A percentile compares a stretch with the other conserved stretches of the same genome.
phyloP scores from a whole-genome alignment of 192 early-diverging fungal species.

The Gamsiella multidivaricata region DNA sequence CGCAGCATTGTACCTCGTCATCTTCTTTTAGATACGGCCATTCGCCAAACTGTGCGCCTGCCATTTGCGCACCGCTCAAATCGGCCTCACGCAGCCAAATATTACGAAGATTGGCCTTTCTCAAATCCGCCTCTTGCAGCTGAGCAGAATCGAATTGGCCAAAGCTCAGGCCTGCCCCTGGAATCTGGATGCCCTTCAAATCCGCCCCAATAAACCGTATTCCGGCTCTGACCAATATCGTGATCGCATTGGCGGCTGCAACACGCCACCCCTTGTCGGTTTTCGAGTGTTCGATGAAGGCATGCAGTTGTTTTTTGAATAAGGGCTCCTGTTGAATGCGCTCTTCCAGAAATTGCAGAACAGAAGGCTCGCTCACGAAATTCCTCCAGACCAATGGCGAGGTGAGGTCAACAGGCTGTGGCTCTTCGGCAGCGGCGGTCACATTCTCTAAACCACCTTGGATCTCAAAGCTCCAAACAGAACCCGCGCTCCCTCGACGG shows the following conservation, averaged over 20 bases:
- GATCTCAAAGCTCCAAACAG: neutral
- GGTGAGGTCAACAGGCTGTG: neutral
- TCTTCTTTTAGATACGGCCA: too few relatives aligned
- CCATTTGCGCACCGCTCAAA: constrained; percentile 6
- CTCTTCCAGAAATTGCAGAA: constrained; percentile 12
- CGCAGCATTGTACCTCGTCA: too few relatives aligned
- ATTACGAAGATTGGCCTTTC: too few relatives aligned
- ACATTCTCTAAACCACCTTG: neutral
- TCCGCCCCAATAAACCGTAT: too few relatives aligned
- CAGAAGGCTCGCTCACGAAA: constrained; percentile 2
- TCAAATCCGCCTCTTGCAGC: too few relatives aligned
- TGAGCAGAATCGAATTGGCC: constrained; percentile 21
- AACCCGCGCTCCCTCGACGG: neutral
- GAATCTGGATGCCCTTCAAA: too few relatives aligned
- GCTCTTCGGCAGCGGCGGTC: neutral
- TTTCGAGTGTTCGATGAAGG: too few relatives aligned
- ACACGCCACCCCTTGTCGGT: too few relatives aligned
- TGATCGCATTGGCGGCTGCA: too few relatives aligned
- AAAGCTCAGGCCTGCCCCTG: constrained; percentile 8
- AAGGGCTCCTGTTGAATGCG: neutral
- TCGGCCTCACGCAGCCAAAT: too few relatives aligned
- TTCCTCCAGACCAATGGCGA: too few relatives aligned
- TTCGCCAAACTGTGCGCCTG: constrained; percentile 13
- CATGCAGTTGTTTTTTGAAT: constrained; percentile 4
- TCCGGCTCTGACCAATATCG: too few relatives aligned